Base-by-base conservation (phyloP, 805 yeast genomes). In the Dipodascus geniculatus region DNA sequence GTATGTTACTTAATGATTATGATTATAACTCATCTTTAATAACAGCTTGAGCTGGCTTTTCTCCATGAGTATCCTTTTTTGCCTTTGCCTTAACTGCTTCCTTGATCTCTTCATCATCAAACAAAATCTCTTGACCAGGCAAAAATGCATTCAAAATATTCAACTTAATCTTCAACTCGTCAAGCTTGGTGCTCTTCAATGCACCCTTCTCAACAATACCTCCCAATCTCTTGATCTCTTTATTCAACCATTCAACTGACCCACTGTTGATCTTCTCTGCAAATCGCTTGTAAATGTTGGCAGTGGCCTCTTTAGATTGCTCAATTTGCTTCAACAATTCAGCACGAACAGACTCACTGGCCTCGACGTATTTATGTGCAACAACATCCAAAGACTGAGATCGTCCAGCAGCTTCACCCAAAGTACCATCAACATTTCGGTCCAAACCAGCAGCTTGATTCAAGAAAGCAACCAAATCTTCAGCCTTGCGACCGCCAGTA, bases 401-500 rank as follows among this genome's bases (percentile, higher is more conserved):
- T 22, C 71, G 59, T 23, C 82, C 81, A 1, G 77, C 78, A 14
- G 56, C 57, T 1, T 56, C 55, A 55, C 68, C 61, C 31, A 76
- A 63, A 1, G 63, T 58, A 3, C 82, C 82, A 49, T 71, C 70
- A 2, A 63, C 56, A 16, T 70, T 68, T 59, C 82, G 69, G 55
- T 61, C 61, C 3, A 72, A 65, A 4, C 71, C 74, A 1, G 73
- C 66, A 49, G 68, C 64, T 2, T 61, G 59, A 20, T 61, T 73
- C 28, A 84, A 61, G 59, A 77, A 82, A 54, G 74, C 76, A 38
- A 76, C 71, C 51, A 85, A 72, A 20, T 75, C 65, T 22, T 74
- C 76, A 17, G 75, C 59, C 44, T 74, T 76, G 59, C 90, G 70
- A 2, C 65, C 69, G 44, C 74, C 80, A 16, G 79, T 65, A 60